A percentile compares a stretch with the other conserved stretches of the same genome.
These are phyloP conservation scores for Codiaeum variegatum DNA, from an alignment of 441 rosid species.

Conservation along the genomic window DNA sequence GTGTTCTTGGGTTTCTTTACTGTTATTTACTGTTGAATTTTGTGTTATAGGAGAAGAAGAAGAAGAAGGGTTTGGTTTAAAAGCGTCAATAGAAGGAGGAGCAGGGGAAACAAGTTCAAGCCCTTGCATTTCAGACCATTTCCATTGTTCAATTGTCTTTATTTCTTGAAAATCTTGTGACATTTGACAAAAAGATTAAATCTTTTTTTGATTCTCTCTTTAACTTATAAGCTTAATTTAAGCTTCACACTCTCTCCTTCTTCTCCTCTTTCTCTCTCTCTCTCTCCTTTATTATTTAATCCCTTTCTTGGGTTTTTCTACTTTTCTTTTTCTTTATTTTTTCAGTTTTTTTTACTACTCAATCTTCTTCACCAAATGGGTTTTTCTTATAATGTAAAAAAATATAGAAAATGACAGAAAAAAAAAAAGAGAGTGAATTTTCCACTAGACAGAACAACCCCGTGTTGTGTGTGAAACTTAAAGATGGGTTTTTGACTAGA, in stretches of 20 bases:
- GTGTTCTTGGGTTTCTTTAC: slow-evolving; percentile 13
- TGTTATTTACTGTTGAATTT: slow-evolving; percentile 14
- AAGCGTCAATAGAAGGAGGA: slow-evolving; percentile 31
- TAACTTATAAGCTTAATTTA: slow-evolving; percentile 14
- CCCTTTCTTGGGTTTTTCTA: slow-evolving; percentile 14
- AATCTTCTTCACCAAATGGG: slow-evolving; percentile 7
- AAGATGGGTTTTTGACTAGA: slow-evolving; percentile 42
- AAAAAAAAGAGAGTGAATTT: slow-evolving; percentile 25
- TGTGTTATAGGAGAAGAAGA: slow-evolving; percentile 22
- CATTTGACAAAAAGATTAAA: slow-evolving; percentile 43
- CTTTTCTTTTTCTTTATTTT: neutral
- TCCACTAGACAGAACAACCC: slow-evolving; percentile 50
- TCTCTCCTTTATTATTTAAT: slow-evolving; percentile 16
- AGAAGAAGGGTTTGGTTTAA: slow-evolving; percentile 24
- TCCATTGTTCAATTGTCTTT: slow-evolving; percentile 82
- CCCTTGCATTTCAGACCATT: slow-evolving; percentile 98
- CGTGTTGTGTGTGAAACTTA: slow-evolving; percentile 40
- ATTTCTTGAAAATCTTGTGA: slow-evolving; percentile 71
- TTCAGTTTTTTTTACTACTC: neutral
- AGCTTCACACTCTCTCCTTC: slow-evolving; percentile 15
- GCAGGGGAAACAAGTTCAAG: slow-evolving; percentile 71
- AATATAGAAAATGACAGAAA: slow-evolving; percentile 18
- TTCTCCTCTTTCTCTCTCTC: slow-evolving; percentile 23
- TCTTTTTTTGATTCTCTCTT: slow-evolving; percentile 30
- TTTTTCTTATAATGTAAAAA: slow-evolving; percentile 14